Evolutionary conservation across 23 red algal genomes (phyloP).

Genomic region (Pyropia haitanensis): DNA sequence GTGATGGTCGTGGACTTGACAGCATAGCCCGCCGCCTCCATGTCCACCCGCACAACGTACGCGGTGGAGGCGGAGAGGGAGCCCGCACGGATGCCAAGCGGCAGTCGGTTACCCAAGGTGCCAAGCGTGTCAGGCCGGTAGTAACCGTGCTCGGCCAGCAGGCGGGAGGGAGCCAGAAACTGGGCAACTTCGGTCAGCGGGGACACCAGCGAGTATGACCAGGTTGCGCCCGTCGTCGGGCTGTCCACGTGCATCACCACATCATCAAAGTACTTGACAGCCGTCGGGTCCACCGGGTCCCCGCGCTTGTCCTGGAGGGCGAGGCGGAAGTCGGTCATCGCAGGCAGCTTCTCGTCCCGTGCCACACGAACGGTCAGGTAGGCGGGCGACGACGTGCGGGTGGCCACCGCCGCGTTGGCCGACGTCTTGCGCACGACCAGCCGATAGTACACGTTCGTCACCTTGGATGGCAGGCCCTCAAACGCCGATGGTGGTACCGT

Average conservation of each 20-base stretch:
- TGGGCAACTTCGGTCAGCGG: slow-evolving; percentile 16
- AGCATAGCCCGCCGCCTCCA: slow-evolving; percentile 12
- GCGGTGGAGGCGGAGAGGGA: slow-evolving; percentile 38
- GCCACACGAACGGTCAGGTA: too few species aligned
- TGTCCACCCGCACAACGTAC: slow-evolving; percentile 22
- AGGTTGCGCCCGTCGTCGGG: slow-evolving; percentile 23
- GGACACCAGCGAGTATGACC: slow-evolving; percentile 18
- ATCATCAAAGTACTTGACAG: slow-evolving; percentile 59
- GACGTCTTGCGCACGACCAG: too few species aligned
- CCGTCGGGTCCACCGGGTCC: slow-evolving; percentile 9
- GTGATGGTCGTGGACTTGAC: slow-evolving; percentile 40
- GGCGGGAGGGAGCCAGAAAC: slow-evolving; percentile 13
- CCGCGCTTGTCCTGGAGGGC: slow-evolving; percentile 33
- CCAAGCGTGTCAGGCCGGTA: slow-evolving; percentile 4
- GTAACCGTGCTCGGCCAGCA: slow-evolving; percentile 23
- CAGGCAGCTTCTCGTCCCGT: too few species aligned
- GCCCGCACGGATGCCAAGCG: slow-evolving; percentile 42
- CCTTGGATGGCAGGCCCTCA: too few species aligned
- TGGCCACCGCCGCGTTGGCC: too few species aligned
- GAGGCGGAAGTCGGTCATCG: slow-evolving; percentile 20
- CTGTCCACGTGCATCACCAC: slow-evolving; percentile 27
- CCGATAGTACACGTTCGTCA: too few species aligned
- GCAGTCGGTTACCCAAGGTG: slow-evolving; percentile 20
- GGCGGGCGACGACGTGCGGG: too few species aligned
- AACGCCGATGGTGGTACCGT: too few species aligned